Conservation (phyloP, 139 green algal genomes). For the Bryopsis sp. region DNA sequence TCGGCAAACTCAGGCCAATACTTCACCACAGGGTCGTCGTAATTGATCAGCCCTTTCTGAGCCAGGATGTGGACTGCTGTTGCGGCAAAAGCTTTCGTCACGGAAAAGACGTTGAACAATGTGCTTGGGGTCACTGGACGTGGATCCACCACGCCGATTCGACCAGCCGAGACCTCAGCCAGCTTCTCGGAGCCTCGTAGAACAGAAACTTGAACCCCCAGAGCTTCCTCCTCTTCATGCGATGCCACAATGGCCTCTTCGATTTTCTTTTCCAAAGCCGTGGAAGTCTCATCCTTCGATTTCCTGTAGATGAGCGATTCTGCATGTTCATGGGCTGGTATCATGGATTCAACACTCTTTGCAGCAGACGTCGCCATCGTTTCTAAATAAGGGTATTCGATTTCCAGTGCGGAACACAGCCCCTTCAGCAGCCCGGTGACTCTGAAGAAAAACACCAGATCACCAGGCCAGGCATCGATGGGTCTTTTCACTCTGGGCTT, state of each 20-base stretch:
- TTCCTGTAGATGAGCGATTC: neutral
- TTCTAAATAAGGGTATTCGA: slow-evolving; percentile 24
- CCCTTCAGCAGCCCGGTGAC: slow-evolving; percentile 24
- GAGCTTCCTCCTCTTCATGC: neutral
- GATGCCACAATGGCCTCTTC: neutral
- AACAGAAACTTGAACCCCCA: slow-evolving; percentile 2
- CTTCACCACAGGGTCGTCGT: slow-evolving; percentile 21
- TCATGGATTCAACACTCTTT: neutral
- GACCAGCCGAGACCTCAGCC: slow-evolving; percentile 31
- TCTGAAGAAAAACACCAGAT: slow-evolving; percentile 25
- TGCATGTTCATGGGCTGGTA: neutral
- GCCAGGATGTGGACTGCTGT: slow-evolving; percentile 29
- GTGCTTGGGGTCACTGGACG: slow-evolving; percentile 33
- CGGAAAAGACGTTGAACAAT: slow-evolving; percentile 44
- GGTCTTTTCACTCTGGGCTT: slow-evolving; percentile 16
- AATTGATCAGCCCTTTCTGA: neutral
- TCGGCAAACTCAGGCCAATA: slow-evolving; percentile 33
- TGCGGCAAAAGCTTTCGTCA: slow-evolving; percentile 34
- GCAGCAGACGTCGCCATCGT: neutral
- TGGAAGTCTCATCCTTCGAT: neutral
- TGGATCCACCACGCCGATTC: slow-evolving; percentile 29
- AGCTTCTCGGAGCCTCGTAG: slow-evolving; percentile 20
- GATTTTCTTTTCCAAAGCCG: neutral
- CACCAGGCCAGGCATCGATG: slow-evolving; percentile 23
- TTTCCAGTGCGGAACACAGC: slow-evolving; percentile 19